Evolutionary conservation across 345 rosid genomes (phyloP), one percentile per base, ranked within the genome.

Genomic region (Lagerstroemia speciosa): DNA sequence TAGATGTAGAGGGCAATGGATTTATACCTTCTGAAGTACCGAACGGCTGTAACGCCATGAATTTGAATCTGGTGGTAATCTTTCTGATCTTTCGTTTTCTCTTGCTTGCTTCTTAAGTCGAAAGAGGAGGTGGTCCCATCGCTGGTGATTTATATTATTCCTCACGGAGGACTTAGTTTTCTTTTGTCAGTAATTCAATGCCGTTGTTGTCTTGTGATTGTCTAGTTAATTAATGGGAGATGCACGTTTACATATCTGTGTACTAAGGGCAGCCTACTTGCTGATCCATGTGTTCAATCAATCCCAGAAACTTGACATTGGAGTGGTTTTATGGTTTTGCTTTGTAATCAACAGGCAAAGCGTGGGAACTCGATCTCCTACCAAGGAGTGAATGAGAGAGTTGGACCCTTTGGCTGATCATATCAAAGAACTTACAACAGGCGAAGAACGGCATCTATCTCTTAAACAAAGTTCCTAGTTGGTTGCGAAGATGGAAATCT

Each of bases 351-450:
- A 17, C 73, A 94, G 99, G 91, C 97, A 77, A 88, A 98, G 75
- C 99, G 89, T 67, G 98, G 98, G 99, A 63, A 88, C 98, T 74
- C 98, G 97, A 63, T 81, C 96, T 67, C 99, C 99, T 2, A 89
- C 98, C 20, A 87, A 84, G 81, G 89, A 89, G 66, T 80, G 96
- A 68, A 81, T 84, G 80, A 74, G 80, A 70, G 97, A 91, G 72
- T 67, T 94, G 71, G 93, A 89, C 41, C 73, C 33, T 73, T 70
- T 92, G 83, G 85, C 96, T 67, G 75, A 77, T 68, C 92, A 75
- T 72, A 71, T 88, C 67, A 81, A 82, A 68, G 85, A 80, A 72
- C 76, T 88, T 24, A 50, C 87, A 55, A 80, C 73, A 66, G 86
- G 86, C 20, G 76, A 89, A 73, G 80, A 83, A 65, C 76, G 74